These are phyloP conservation scores for Phlebopus sp. DNA, from an alignment of 1,284 basidiomycete species.

Conservation along the genomic window DNA sequence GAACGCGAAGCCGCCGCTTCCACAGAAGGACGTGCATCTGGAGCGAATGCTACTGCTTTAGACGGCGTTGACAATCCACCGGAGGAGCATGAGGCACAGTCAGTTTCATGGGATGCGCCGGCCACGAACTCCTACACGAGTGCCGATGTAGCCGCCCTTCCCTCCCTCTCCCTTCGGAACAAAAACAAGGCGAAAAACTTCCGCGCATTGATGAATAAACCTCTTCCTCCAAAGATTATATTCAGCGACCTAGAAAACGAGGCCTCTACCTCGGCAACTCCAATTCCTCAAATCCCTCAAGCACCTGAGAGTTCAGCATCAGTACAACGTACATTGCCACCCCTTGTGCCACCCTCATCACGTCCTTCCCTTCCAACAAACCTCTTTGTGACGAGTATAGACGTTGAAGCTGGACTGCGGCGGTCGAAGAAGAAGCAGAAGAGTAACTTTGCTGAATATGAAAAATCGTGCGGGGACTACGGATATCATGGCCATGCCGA, in stretches of 20 bases:
- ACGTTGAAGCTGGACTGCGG: constrained; percentile 28
- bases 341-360: constrained; percentile 57
- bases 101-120: constrained; percentile 8
- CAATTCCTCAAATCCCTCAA: not conserved
- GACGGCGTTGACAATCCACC: not conserved
- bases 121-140: not conserved
- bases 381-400: constrained; percentile 33
- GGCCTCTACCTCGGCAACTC: not conserved
- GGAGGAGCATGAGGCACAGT: constrained; percentile 6
- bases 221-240: constrained; percentile 56
- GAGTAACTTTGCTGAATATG: constrained; percentile 8
- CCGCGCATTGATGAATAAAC: constrained; percentile 47
- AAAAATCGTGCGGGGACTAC: not conserved
- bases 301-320: not conserved
- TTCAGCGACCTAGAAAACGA: constrained; percentile 40
- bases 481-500: not conserved
- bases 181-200: constrained; percentile 75
- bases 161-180: constrained; percentile 53
- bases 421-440: constrained; percentile 13
- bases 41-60: constrained; percentile 34
- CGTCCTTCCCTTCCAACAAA: constrained; percentile 27
- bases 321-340: constrained; percentile 20
- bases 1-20: constrained; percentile 23
- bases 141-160: not conserved
- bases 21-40: constrained; percentile 18